A percentile compares a stretch with the other conserved stretches of the same genome.
These are phyloP conservation scores for Combretum micranthum DNA, from an alignment of 345 rosid genomes.

Conservation along the genomic window DNA sequence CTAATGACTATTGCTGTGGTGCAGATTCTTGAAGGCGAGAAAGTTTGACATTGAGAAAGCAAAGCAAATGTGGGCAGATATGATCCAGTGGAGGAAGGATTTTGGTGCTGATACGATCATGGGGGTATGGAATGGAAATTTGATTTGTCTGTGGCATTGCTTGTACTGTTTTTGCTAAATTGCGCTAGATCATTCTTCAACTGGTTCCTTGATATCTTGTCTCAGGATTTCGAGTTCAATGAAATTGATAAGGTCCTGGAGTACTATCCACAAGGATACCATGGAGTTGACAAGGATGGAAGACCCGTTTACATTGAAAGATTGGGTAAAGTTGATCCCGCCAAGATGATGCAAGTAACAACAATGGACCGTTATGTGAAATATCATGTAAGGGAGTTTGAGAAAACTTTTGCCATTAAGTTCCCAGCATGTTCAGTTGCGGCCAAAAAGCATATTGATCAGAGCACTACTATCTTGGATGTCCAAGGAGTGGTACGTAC, in stretches of 20 bases:
- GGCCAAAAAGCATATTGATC: constrained; percentile 69
- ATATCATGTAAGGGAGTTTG: constrained; percentile 85
- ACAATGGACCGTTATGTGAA: constrained; percentile 68
- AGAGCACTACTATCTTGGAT: constrained; percentile 89
- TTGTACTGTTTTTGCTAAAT: neutral
- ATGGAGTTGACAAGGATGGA: constrained; percentile 91
- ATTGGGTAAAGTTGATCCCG: constrained; percentile 72
- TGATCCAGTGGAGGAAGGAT: constrained; percentile 83
- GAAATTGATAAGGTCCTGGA: constrained; percentile 66
- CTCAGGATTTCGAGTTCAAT: constrained; percentile 68
- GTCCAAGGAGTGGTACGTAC: constrained; percentile 90
- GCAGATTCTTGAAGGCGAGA: constrained; percentile 79
- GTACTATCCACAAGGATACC: constrained; percentile 87
- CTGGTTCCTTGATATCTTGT: neutral
- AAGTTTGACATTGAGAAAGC: constrained; percentile 79
- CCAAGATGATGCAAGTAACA: constrained; percentile 78
- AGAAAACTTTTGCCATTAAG: constrained; percentile 64
- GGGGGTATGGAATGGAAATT: constrained; percentile 33
- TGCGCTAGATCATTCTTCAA: neutral
- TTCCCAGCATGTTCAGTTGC: constrained; percentile 77
- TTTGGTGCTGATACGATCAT: constrained; percentile 67
- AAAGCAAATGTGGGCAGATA: constrained; percentile 87
- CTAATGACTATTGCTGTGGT: neutral
- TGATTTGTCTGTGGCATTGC: neutral
- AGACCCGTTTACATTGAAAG: constrained; percentile 76